Conservation (phyloP, 2,329 filamentous ascomycete genomes). For the Orbilia oligospora region DNA sequence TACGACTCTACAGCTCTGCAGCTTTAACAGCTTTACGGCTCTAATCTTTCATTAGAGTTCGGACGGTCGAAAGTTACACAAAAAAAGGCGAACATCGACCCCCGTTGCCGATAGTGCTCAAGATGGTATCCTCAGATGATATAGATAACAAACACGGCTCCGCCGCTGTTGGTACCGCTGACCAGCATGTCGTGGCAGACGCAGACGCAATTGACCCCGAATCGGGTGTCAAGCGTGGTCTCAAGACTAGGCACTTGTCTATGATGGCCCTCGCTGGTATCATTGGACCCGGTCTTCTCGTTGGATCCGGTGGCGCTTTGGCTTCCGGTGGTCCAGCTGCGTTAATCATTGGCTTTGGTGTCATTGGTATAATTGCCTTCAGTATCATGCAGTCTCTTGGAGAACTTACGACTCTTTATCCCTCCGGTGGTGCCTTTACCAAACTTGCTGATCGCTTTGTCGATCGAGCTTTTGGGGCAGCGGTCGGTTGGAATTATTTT, state of each 20-base stretch:
- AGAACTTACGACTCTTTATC: conserved; percentile 83
- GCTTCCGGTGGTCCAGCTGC: conserved; percentile 79
- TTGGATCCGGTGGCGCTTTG: conserved; percentile 79
- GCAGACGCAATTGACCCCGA: conserved; percentile 59
- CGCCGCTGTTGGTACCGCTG: conserved; percentile 30
- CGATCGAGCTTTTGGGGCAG: conserved; percentile 79
- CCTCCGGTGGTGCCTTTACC: conserved; percentile 82
- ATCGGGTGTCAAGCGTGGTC: conserved; percentile 56
- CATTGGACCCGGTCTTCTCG: conserved; percentile 79
- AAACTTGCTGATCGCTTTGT: conserved; percentile 82
- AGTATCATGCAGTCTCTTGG: conserved; percentile 69
- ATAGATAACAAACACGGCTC: conserved; percentile 35
- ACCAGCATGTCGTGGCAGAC: conserved; percentile 50
- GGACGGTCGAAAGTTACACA: conserved; percentile 36
- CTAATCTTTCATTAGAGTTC: conserved; percentile 23
- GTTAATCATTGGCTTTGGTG: conserved; percentile 79
- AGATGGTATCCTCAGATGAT: conserved; percentile 51
- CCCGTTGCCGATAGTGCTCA: conserved; percentile 7
- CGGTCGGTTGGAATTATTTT: conserved; percentile 88
- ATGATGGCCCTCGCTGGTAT: conserved; percentile 68
- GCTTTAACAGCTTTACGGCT: not conserved
- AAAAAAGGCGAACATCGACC: conserved; percentile 1
- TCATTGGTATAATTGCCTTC: conserved; percentile 79
- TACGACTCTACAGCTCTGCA: not conserved
- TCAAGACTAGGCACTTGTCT: conserved; percentile 73